These are phyloP conservation scores for Carex pumila DNA, from an alignment of 176 grass and related monocot species.

Conservation along the genomic window DNA sequence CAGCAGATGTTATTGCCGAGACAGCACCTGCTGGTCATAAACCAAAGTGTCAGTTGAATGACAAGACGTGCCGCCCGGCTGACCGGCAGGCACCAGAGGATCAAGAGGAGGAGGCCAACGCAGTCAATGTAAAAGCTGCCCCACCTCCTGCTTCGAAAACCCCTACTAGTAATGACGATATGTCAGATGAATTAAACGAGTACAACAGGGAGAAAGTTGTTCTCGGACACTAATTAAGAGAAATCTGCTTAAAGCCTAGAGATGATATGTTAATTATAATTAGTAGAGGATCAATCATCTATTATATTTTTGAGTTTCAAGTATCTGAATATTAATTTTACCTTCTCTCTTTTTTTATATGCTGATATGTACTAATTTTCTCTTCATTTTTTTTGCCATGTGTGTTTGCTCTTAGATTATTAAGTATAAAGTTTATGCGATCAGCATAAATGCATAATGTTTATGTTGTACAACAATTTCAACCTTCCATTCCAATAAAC, in stretches of 20 bases:
- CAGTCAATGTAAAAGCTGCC: not conserved
- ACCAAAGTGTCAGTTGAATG: conserved; percentile 1
- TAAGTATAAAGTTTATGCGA: not conserved
- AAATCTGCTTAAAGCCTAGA: not conserved
- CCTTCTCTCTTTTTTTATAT: no score
- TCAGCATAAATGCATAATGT: not conserved
- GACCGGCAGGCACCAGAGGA: conserved; percentile 1
- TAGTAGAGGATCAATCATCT: not conserved
- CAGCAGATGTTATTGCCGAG: not conserved
- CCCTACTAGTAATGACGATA: not conserved
- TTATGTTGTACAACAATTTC: not conserved
- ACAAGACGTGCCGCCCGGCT: not conserved
- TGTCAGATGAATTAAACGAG: not conserved
- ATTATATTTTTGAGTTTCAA: not conserved
- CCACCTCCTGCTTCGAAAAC: not conserved
- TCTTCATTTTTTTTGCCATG: not conserved
- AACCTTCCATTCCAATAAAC: not conserved
- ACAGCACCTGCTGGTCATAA: not conserved
- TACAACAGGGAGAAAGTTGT: not conserved
- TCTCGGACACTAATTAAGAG: conserved; percentile 1
- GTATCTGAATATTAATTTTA: not conserved
- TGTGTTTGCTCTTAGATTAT: not conserved
- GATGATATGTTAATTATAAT: not conserved
- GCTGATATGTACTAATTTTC: not conserved
- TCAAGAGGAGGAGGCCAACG: conserved; percentile 1